Evolutionary conservation across 768 basidiomycete genomes (phyloP).

Genomic region (Pholiota molesta): DNA sequence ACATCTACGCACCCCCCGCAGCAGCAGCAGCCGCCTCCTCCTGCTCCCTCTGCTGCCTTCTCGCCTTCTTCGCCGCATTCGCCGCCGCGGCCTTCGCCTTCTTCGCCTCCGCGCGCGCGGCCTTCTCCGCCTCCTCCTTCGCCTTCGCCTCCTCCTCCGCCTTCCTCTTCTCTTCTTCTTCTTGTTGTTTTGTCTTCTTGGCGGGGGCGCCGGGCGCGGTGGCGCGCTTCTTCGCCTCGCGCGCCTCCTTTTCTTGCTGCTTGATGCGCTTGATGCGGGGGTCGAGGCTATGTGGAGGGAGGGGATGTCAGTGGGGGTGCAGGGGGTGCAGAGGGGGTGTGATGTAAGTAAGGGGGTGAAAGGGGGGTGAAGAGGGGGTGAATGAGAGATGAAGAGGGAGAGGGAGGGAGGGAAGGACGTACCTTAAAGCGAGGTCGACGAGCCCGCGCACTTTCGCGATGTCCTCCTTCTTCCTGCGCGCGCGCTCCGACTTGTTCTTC

Average conservation of each 20-base stretch:
- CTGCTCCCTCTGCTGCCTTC: conserved; percentile 60
- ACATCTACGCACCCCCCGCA: too few species aligned
- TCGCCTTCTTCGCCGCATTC: conserved; percentile 90
- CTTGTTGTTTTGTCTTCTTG: conserved; percentile 75
- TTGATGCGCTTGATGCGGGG: conserved; percentile 98
- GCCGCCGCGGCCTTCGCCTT: conserved; percentile 86
- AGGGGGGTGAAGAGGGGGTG: too few species aligned
- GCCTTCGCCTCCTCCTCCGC: conserved; percentile 72
- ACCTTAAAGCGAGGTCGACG: conserved; percentile 82
- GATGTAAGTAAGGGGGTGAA: too few species aligned
- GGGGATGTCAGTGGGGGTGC: too few species aligned
- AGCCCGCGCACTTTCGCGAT: conserved; percentile 84
- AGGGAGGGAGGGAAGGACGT: conserved; percentile 4
- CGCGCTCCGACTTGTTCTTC: conserved; percentile 98
- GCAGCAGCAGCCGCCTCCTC: conserved; percentile 37
- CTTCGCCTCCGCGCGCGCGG: conserved; percentile 73
- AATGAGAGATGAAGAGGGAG: too few species aligned
- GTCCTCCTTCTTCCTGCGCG: conserved; percentile 96
- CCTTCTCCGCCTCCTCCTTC: conserved; percentile 85
- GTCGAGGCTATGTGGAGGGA: conserved; percentile 59
- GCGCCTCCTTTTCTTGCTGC: conserved; percentile 92
- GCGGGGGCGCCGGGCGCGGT: conserved; percentile 50
- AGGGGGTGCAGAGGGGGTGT: not conserved
- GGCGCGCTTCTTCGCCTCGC: conserved; percentile 84
- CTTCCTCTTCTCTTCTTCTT: conserved; percentile 73